Evolutionary conservation across 1,139 yeast genomes (phyloP), one percentile per base, ranked within the genome.

Genomic region (Nakaseomyces delphensis): DNA sequence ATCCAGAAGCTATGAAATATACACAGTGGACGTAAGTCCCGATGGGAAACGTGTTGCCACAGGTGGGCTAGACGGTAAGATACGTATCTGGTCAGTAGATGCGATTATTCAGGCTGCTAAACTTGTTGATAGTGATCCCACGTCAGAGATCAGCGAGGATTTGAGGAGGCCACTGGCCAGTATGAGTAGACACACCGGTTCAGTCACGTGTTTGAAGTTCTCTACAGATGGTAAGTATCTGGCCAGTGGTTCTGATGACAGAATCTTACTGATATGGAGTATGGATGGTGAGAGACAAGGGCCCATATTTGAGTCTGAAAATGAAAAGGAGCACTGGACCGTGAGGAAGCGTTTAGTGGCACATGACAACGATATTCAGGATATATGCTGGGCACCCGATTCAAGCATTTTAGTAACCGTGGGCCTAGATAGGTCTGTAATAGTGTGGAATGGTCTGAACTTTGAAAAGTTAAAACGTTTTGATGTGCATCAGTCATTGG

Each of bases 381-480:
- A 91, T 62, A 79, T 91, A 50, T 94, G 96, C 35, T 91, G 98
- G 98, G 84, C 96, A 1, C 97, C 97, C 0, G 97, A 91, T 59
- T 84, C 94, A 2, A 75, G 86, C 27, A 74, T 91, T 24, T 67
- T 91, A 43, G 96, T 91, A 18, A 83, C 96, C 0, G 98, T 89
- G 9, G 98, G 98, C 0, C 70, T 91, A 45, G 98, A 91, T 63
- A 71, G 96, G 55, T 81, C 89, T 43, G 83, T 91, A 42, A 83
- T 91, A 39, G 80, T 93, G 10, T 93, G 98, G 97, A 85, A 81
- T 56, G 98, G 96, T 2, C 65, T 77, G 2, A 91, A 96, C 0
- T 91, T 91, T 65, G 97, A 91, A 59, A 77, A 85, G 52, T 76
- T 91, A 43, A 86, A 87, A 58, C 68, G 95, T 36, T 82, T 89